Evolutionary conservation across 192 early-diverging fungal genomes (phyloP), one percentile per base, ranked within the genome.

Genomic region (Backusella tuberculispora): DNA sequence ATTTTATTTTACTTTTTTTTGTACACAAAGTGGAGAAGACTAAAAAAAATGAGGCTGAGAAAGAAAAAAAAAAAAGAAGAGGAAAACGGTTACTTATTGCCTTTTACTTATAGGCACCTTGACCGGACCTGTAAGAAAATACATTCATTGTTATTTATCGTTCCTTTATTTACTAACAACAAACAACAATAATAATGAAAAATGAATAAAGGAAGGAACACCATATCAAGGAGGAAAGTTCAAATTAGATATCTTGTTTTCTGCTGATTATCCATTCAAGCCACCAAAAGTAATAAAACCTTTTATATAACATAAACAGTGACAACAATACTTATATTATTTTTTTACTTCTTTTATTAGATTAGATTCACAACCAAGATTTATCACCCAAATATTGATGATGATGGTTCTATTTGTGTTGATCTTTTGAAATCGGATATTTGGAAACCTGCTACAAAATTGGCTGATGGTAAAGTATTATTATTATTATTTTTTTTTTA

Each of bases 371-470:
- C 73, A 24, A 95, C 92, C 63, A 92, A 91, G 75, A 90, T 95
- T 60, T 95, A 95, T 82, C 94, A 95, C 77, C 83, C 83, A n/a
- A 81, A 81, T 63, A 84, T 84, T 15, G 94, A 95, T 72, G 92
- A 95, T 66, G 90, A 93, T 64, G 93, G 94, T 2, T 86, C 90
- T 5, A 90, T 95, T 69, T 95, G 94, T 75, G 83, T 95, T 46
- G 85, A 86, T 12, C 66, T 93, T 43, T 76, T 95, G 38, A 95
- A 95, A 77, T 82, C 85, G 5, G 94, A 95, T 70, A 90, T 90
- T 12, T 95, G 94, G 94, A 95, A 95, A 73, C 94, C 94, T 45
- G 86, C 93, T 29, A 93, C 92, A 29, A 89, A 90, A 65, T 74
- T 94, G 12, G 70, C 69, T 29, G 89, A 92, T 78, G 87, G 89